A percentile compares a stretch with the other conserved stretches of the same genome.
Conservation (phyloP, 768 basidiomycete genomes). For the Pulveroboletus sp. region DNA sequence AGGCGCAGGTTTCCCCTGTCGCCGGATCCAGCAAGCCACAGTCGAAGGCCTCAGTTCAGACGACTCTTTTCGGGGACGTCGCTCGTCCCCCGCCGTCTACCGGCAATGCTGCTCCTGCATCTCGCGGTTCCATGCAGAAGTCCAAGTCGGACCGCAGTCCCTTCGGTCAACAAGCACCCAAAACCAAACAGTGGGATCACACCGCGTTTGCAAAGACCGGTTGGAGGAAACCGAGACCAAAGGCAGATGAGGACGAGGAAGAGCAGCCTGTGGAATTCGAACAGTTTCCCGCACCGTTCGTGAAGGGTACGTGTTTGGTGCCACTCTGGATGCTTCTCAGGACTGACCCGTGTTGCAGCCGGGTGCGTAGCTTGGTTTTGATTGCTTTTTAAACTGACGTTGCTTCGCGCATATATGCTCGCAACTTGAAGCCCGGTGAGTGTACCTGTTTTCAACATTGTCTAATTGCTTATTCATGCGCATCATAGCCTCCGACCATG, state of each 20-base stretch:
- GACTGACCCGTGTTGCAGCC: slow-evolving; percentile 33
- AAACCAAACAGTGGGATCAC: slow-evolving; percentile 88
- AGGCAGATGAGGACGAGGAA: slow-evolving; percentile 53
- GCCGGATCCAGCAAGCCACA: slow-evolving; percentile 35
- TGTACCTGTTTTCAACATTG: background rate
- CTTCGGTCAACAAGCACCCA: slow-evolving; percentile 55
- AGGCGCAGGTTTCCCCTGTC: slow-evolving; percentile 36
- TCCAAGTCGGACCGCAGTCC: slow-evolving; percentile 41
- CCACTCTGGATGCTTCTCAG: background rate
- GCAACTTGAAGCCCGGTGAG: slow-evolving; percentile 31
- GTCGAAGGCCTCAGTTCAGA: slow-evolving; percentile 48
- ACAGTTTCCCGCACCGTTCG: slow-evolving; percentile 79
- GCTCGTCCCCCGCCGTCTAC: slow-evolving; percentile 34
- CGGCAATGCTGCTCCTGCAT: slow-evolving; percentile 24
- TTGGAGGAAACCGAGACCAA: slow-evolving; percentile 51
- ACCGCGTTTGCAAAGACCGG: slow-evolving; percentile 84
- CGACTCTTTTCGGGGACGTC: slow-evolving; percentile 65
- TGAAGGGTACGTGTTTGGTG: slow-evolving; percentile 48
- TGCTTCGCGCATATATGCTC: background rate
- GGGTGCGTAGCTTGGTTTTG: slow-evolving; percentile 42
- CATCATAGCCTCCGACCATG: slow-evolving; percentile 63
- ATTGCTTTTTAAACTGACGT: slow-evolving; percentile 4
- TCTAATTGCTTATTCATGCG: background rate
- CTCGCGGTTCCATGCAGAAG: slow-evolving; percentile 37
- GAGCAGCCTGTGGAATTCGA: slow-evolving; percentile 68